A percentile compares a stretch with the other conserved stretches of the same genome.
phyloP scores from a whole-genome alignment of 371 early-diverging fungal species.

The Nematocida parisii region DNA sequence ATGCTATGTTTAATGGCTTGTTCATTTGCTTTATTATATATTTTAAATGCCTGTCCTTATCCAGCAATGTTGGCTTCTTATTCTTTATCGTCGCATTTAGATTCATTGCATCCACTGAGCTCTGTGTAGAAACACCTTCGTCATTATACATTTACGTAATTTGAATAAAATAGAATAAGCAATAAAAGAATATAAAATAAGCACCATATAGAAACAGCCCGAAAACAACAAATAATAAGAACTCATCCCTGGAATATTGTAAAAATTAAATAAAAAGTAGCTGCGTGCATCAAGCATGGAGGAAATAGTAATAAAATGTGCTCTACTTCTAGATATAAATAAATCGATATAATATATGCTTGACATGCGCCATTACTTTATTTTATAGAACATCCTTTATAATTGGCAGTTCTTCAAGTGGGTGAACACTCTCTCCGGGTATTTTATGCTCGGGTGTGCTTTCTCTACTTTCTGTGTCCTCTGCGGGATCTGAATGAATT shows the following conservation, averaged over 20 bases:
- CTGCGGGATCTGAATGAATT: no score
- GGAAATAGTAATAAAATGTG: no score
- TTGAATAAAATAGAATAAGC: slow-evolving; percentile 1
- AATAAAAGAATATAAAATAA: not conserved
- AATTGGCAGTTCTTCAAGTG: not conserved
- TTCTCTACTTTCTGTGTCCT: no score
- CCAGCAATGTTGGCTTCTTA: not conserved
- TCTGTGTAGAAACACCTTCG: slow-evolving; percentile 49
- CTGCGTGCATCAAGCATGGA: no score
- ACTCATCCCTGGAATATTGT: no score
- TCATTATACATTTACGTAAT: slow-evolving; percentile 42
- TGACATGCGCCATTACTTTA: not conserved
- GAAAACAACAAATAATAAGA: no score
- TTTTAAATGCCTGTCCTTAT: slow-evolving; percentile 23
- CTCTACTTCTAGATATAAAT: no score
- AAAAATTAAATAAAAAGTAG: no score
- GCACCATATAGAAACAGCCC: not conserved
- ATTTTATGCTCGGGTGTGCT: no score
- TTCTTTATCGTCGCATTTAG: slow-evolving; percentile 13
- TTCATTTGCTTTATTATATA: slow-evolving; percentile 24
- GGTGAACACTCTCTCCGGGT: not conserved
- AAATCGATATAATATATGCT: no score
- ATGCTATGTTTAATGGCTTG: not conserved
- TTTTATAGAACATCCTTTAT: not conserved
- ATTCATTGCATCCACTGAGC: slow-evolving; percentile 32